A percentile compares a stretch with the other conserved stretches of the same genome.
These are phyloP conservation scores for Dictyostelium citrinum DNA, from an alignment of 78 protist genomes.

Conservation along the genomic window DNA sequence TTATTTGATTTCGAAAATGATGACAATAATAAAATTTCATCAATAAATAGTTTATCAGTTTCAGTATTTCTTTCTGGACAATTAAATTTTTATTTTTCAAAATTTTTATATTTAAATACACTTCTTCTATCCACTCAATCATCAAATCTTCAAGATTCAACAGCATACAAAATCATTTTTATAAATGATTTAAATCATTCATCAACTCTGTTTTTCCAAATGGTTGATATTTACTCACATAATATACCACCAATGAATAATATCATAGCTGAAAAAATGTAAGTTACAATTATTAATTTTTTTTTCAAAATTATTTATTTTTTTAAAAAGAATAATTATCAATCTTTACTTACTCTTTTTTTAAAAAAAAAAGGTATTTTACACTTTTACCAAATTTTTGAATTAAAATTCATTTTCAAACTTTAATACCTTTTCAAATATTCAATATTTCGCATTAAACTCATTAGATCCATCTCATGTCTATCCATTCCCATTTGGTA, in stretches of 20 bases:
- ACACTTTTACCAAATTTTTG: background rate
- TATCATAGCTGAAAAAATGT: too few relatives aligned
- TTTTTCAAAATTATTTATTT: too few relatives aligned
- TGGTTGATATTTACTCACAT: background rate
- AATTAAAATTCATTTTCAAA: background rate
- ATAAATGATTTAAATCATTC: background rate
- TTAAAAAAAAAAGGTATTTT: background rate
- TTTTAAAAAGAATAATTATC: too few relatives aligned
- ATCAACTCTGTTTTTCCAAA: background rate
- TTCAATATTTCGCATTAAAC: background rate
- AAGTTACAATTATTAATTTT: too few relatives aligned
- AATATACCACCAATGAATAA: background rate
- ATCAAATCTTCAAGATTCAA: background rate
- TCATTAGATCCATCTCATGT: background rate
- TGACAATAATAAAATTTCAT: background rate
- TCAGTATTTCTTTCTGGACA: background rate
- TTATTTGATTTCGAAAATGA: background rate
- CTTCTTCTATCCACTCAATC: background rate
- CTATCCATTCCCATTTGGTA: background rate
- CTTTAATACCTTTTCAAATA: background rate
- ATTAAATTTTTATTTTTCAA: background rate
- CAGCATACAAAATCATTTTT: background rate
- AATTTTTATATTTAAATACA: background rate
- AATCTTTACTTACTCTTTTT: too few relatives aligned
- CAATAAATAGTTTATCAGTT: background rate